Conservation (phyloP, 257 asterid species). For the Ehretia macrophylla region DNA sequence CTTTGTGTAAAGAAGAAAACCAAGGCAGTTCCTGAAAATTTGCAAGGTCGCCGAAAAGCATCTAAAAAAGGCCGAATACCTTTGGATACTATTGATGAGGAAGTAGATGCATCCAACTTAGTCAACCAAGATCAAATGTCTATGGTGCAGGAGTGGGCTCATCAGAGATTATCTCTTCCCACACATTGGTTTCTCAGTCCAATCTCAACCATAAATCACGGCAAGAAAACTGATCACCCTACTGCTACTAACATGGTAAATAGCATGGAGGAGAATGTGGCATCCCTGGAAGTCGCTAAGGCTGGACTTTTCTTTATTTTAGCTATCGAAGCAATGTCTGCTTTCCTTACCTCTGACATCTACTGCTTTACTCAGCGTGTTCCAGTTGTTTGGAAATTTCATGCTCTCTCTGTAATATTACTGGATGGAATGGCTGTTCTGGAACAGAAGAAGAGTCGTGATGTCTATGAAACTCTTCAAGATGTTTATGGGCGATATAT, state of each 20-base stretch:
- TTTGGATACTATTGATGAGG: conserved; percentile 77
- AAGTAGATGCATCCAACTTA: conserved; percentile 24
- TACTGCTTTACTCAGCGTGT: conserved; percentile 37
- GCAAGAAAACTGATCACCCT: conserved; percentile 26
- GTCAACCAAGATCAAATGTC: conserved; percentile 32
- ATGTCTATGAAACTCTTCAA: conserved; percentile 62
- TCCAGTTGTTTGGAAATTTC: conserved; percentile 86
- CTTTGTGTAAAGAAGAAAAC: conserved; percentile 48
- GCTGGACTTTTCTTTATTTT: conserved; percentile 85
- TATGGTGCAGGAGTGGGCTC: conserved; percentile 71
- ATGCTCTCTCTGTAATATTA: conserved; percentile 67
- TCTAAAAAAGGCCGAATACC: conserved; percentile 32
- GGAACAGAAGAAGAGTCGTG: conserved; percentile 71
- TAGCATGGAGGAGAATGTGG: conserved; percentile 23
- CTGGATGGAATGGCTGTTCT: conserved; percentile 70
- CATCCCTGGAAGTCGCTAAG: conserved; percentile 51
- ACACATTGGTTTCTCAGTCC: conserved; percentile 90
- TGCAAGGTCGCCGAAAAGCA: conserved; percentile 16
- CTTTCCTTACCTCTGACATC: conserved; percentile 25
- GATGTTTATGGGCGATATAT: conserved; percentile 55
- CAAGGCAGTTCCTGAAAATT: conserved; percentile 28
- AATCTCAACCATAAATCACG: conserved; percentile 40
- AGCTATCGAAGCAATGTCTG: conserved; percentile 62
- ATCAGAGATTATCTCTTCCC: conserved; percentile 91
- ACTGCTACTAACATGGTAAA: conserved; percentile 11